Percentiles rank a stretch among this genome's conserved stretches.
Conservation (phyloP, 169 alveolate species). For the Plasmodium coatneyi region DNA sequence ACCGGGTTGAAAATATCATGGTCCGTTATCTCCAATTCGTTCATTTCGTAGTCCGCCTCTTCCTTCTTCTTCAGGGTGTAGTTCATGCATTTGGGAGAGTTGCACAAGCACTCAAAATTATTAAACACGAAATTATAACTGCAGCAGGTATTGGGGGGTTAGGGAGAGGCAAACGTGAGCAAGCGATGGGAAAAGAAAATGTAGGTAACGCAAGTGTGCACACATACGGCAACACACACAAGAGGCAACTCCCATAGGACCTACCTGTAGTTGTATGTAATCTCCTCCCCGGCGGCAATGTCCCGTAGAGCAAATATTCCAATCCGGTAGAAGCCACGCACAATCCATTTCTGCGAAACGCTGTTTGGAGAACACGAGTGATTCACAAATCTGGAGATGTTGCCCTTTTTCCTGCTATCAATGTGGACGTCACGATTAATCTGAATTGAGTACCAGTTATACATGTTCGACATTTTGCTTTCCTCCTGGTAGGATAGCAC, state of each 20-base stretch:
- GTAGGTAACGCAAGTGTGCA: not conserved
- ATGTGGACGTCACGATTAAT: constrained; percentile 91
- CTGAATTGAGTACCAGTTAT: constrained; percentile 92
- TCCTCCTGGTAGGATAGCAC: constrained; percentile 50
- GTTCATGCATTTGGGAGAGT: constrained; percentile 39
- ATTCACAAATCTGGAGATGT: constrained; percentile 96
- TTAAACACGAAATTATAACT: constrained; percentile 54
- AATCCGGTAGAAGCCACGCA: constrained; percentile 95
- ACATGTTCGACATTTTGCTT: constrained; percentile 74
- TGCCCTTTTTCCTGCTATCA: constrained; percentile 96
- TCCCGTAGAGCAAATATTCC: constrained; percentile 95
- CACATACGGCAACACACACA: too few relatives aligned
- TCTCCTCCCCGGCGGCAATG: constrained; percentile 95
- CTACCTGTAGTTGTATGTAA: constrained; percentile 94
- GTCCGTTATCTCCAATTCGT: constrained; percentile 19
- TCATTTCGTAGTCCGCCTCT: constrained; percentile 13
- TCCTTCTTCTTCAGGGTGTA: constrained; percentile 6
- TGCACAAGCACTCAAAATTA: constrained; percentile 42
- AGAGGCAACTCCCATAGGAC: too few relatives aligned
- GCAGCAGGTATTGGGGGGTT: not conserved
- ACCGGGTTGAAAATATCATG: constrained; percentile 36
- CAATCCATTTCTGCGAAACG: constrained; percentile 95
- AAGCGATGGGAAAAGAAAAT: not conserved
- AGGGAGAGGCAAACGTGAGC: not conserved
- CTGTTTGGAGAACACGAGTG: constrained; percentile 99